phyloP scores from a whole-genome alignment of 139 green algal species.

The Picochlorum sp. region DNA sequence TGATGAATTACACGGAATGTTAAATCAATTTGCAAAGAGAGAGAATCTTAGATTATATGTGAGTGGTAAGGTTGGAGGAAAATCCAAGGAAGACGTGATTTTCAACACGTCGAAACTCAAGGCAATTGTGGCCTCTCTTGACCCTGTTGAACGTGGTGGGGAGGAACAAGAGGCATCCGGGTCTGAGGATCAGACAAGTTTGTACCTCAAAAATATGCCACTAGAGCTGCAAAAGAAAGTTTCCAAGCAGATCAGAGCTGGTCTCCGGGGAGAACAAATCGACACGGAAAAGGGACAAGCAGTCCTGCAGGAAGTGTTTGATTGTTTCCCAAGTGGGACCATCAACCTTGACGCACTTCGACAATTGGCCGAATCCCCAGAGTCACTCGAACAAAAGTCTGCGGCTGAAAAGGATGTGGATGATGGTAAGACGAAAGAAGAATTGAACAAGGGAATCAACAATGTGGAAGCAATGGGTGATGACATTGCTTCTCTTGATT shows the following conservation, averaged over 20 bases:
- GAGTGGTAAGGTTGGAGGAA: not conserved
- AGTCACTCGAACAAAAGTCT: conserved; percentile 1
- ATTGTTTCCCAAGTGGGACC: conserved; percentile 3
- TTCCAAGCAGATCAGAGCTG: not conserved
- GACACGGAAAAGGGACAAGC: not conserved
- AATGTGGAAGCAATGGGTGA: not conserved
- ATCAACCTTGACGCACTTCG: not conserved
- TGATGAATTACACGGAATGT: conserved; percentile 12
- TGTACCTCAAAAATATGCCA: not conserved
- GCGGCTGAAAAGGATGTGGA: not conserved
- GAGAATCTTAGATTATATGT: conserved; percentile 16
- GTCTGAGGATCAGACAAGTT: not conserved
- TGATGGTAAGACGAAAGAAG: not conserved
- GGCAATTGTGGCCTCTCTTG: not conserved
- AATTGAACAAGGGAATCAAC: not conserved
- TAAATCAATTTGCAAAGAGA: conserved; percentile 25
- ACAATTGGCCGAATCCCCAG: not conserved
- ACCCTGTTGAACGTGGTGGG: not conserved
- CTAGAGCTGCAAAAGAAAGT: not conserved
- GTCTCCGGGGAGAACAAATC: not conserved
- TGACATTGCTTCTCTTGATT: not conserved
- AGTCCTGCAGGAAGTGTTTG: not conserved
- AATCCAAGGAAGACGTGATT: not conserved
- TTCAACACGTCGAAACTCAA: not conserved
- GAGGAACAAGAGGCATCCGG: not conserved